Base-by-base conservation (phyloP, 257 asterid genomes). In the Verbascum thapsus region DNA sequence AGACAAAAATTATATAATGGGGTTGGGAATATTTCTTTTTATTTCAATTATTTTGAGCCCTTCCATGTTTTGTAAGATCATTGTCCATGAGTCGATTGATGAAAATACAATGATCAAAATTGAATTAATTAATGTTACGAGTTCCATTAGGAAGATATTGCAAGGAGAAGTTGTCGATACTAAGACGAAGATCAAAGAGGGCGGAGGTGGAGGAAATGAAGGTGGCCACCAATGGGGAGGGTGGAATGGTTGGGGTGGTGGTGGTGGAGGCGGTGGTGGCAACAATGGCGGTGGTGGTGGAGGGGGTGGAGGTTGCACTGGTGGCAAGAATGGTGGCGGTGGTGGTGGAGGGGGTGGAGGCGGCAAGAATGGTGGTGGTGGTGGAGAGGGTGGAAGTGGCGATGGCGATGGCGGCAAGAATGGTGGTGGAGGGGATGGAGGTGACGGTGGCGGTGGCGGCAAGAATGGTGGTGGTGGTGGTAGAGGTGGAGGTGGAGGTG, bases 1-100 rank as follows among this genome's bases (percentile, higher is more conserved):
- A 61, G 64, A 63, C 16, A 58, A 5, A 60, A 51, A 10, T 37
- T 12, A 34, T 12, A 34, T 5, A n/a, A 68, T 71, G 78, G 53
- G 69, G 11, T 22, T 65, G 13, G 30, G 68, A 69, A 4, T 34
- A 17, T 12, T 72, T 39, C 13, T 72, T 17, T 41, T 74, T 34
- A 52, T 77, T 66, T 66, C 67, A 50, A 22, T 65, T 19, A 23
- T 58, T 17, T 9, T 76, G 22, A 63, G 74, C 58, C 71, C 73
- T 41, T 70, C 7, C 44, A 53, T 74, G 63, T 53, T 53, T 53
- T 44, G 56, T 69, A 77, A 72, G 35, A 15, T 62, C 23, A 49
- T 52, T 55, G 35, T 51, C 41, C 51, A 62, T 19, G 34, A 38
- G 40, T 19, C 15, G 7, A 47, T 7, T 40, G 30, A n/a, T 58